Evolutionary conservation across 2,329 filamentous ascomycete species (phyloP), one percentile per base, ranked within the genome.

Genomic region (Conoideocrella luteorostrata): DNA sequence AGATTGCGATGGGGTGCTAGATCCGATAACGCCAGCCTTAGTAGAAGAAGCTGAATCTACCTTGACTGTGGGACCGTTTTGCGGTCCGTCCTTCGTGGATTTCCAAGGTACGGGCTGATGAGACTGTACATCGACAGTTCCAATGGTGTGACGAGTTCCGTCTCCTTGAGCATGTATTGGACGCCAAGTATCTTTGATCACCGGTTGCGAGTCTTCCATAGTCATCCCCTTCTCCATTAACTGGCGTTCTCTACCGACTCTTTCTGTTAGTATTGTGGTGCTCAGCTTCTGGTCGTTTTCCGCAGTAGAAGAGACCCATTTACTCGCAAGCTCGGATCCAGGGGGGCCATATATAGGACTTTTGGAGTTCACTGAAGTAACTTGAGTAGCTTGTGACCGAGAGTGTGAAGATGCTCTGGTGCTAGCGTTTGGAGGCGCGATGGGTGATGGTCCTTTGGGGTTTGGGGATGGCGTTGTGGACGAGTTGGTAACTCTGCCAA

Each of bases 161-260:
- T 67, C 64, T 15, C 61, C 63, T 12, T 62, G 56, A 15, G 60
- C 53, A 43, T 64, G 63, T 7, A 66, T 63, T 3, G 70, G 66
- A 15, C 73, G 71, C 76, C 76, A 80, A 1, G 68, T 74, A 37
- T 79, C 75, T 41, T 71, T 75, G 52, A 77, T 74, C 4, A 60
- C 50, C 2, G 71, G 65, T 26, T 74, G 71, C 5, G 65, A 54
- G 44, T 76, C 71, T 13, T 69, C 64, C 18, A 70, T 50, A 1
- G 63, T 62, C 9, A 72, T 48, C 1, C 70, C 69, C 12, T 70
- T 68, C 20, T 72, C 69, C 10, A 64, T 64, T 30, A 72, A 57
- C 29, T 67, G 65, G 34, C 65, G 67, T 26, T 71, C 68, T 38
- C 66, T 65, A 37, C 70, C 69, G 6, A 59, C 63, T 33, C 60